These are phyloP conservation scores for Plasmodium adleri DNA, from an alignment of 169 alveolate species.

Conservation along the genomic window DNA sequence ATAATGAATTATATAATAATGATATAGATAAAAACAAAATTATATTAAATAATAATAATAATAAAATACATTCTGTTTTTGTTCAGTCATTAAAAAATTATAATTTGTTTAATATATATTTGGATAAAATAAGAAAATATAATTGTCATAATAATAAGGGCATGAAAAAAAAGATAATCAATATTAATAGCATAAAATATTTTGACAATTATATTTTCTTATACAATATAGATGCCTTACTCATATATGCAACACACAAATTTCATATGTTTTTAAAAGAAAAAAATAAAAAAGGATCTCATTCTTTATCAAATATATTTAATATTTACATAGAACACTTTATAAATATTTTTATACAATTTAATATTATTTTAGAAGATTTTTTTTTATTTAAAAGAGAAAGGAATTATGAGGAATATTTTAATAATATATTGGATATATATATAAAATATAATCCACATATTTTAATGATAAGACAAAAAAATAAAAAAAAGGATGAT, in stretches of 20 bases:
- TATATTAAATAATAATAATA: no score
- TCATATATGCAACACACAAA: constrained; percentile 46
- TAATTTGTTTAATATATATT: constrained; percentile 64
- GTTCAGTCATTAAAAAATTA: constrained; percentile 27
- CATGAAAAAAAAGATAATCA: constrained; percentile 38
- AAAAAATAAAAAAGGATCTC: background rate
- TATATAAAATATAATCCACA: constrained; percentile 13
- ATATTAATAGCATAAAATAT: constrained; percentile 67
- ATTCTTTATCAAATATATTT: background rate
- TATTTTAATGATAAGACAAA: background rate
- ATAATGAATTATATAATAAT: no score
- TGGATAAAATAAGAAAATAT: constrained; percentile 54
- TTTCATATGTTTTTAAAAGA: constrained; percentile 24
- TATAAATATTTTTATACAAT: constrained; percentile 46
- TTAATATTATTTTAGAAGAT: constrained; percentile 46
- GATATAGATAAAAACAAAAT: no score
- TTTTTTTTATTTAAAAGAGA: constrained; percentile 46
- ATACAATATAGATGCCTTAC: constrained; percentile 49
- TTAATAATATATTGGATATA: constrained; percentile 10
- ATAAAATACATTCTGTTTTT: no score
- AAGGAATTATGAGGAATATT: constrained; percentile 18
- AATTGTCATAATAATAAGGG: background rate
- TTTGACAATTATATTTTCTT: constrained; percentile 40
- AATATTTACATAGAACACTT: background rate
- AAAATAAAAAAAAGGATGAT: no score